Evolutionary conservation across 2,329 filamentous ascomycete species (phyloP).

Genomic region (Trichophyton mentagrophytes): DNA sequence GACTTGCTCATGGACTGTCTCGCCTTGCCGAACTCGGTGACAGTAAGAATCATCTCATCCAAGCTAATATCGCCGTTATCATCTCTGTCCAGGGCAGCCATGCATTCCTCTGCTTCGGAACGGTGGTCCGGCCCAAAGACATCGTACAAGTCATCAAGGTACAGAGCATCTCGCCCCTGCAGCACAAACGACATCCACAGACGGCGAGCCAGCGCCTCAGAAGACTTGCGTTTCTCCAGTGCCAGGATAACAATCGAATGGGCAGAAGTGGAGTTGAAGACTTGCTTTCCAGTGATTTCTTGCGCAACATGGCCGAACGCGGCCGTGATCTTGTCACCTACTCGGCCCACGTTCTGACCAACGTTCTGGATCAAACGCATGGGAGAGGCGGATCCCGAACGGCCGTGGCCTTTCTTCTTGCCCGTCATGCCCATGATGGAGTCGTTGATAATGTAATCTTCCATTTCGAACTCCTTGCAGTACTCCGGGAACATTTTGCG

Average conservation of each 20-base stretch:
- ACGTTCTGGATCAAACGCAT: constrained; percentile 64
- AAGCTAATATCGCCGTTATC: constrained; percentile 87
- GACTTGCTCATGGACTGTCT: constrained; percentile 80
- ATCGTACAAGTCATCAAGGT: constrained; percentile 68
- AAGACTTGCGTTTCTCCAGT: constrained; percentile 67
- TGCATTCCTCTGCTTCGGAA: constrained; percentile 74
- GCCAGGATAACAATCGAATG: constrained; percentile 84
- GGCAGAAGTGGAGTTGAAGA: constrained; percentile 83
- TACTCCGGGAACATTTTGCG: constrained; percentile 82
- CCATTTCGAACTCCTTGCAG: constrained; percentile 77
- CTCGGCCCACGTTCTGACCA: constrained; percentile 59
- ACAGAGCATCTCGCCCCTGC: constrained; percentile 71
- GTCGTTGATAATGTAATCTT: constrained; percentile 86
- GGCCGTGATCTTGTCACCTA: constrained; percentile 88
- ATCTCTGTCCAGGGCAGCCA: constrained; percentile 68
- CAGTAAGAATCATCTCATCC: constrained; percentile 85
- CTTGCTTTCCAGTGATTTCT: constrained; percentile 88
- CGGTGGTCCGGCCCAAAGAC: constrained; percentile 66
- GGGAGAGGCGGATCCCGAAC: constrained; percentile 56
- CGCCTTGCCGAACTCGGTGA: constrained; percentile 71
- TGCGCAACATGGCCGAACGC: constrained; percentile 86
- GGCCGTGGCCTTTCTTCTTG: constrained; percentile 37
- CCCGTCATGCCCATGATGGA: constrained; percentile 47
- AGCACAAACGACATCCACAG: constrained; percentile 98
- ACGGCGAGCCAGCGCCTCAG: constrained; percentile 83